A percentile compares a stretch with the other conserved stretches of the same genome.
These are phyloP conservation scores for Begonia peltatifolia DNA, from an alignment of 306 rosid genomes.

Conservation along the genomic window DNA sequence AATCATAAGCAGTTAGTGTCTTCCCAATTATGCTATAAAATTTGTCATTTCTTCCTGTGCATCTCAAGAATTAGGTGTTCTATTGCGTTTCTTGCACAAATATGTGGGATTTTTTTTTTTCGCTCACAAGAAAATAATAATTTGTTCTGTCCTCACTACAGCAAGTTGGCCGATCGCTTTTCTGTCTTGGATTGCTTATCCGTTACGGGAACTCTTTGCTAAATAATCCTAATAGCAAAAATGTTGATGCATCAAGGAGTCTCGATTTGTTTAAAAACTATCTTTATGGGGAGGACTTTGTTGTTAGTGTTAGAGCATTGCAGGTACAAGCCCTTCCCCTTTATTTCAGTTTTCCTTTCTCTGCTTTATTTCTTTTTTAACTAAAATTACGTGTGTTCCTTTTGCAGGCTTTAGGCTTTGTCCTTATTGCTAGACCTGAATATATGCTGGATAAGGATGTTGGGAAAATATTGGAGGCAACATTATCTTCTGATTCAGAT, in stretches of 20 bases:
- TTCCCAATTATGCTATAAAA: too few species aligned
- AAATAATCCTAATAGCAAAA: constrained; percentile 32
- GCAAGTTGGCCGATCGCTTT: constrained; percentile 85
- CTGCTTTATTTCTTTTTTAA: constrained; percentile 10
- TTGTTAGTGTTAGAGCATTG: constrained; percentile 66
- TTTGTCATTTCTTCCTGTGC: too few species aligned
- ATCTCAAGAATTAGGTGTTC: too few species aligned
- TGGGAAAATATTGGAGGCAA: constrained; percentile 62
- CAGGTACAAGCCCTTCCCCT: constrained; percentile 37
- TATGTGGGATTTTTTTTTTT: too few species aligned
- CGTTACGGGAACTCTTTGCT: constrained; percentile 75
- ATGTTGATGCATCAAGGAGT: constrained; percentile 37
- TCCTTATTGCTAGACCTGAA: constrained; percentile 88
- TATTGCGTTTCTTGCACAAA: too few species aligned
- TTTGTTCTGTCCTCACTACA: constrained; percentile 27
- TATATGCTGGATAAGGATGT: constrained; percentile 77
- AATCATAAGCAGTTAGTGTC: too few species aligned
- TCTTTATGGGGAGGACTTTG: constrained; percentile 56
- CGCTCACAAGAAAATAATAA: too few species aligned
- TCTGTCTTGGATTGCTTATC: constrained; percentile 81
- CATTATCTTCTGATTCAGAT: constrained; percentile 50
- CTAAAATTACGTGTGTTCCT: constrained; percentile 18
- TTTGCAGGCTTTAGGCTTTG: constrained; percentile 85
- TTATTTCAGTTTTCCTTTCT: constrained; percentile 4
- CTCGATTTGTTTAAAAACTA: constrained; percentile 55